These are phyloP conservation scores for Alternaria sp. DNA, from an alignment of 2,329 filamentous ascomycete genomes.

Conservation along the genomic window DNA sequence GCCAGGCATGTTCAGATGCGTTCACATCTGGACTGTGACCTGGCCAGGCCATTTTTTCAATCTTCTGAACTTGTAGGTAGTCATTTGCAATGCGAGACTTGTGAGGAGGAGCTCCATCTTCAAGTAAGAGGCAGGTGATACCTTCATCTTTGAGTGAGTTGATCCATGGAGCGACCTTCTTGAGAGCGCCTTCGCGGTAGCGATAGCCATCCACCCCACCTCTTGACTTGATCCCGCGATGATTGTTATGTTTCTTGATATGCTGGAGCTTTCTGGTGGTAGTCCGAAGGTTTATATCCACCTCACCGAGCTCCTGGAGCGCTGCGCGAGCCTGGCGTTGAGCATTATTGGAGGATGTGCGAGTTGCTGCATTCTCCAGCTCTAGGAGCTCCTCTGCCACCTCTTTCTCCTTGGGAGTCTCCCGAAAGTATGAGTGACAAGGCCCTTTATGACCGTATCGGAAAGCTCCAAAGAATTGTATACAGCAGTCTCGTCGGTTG, in stretches of 20 bases:
- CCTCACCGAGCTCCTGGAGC: background rate
- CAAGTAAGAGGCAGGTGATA: background rate
- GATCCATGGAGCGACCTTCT: slow-evolving; percentile 8
- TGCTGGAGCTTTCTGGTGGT: slow-evolving; percentile 1
- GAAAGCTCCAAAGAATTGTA: slow-evolving; percentile 12
- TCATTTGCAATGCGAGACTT: slow-evolving; percentile 9
- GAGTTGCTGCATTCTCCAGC: background rate
- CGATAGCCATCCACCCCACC: slow-evolving; percentile 8
- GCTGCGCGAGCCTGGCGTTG: background rate
- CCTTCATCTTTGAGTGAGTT: slow-evolving; percentile 4
- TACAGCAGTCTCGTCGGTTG: background rate
- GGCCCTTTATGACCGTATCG: slow-evolving; percentile 9
- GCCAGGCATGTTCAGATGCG: slow-evolving; percentile 18
- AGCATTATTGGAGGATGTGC: background rate
- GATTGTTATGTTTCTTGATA: slow-evolving; percentile 10
- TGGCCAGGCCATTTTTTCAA: slow-evolving; percentile 11
- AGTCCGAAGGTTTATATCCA: background rate
- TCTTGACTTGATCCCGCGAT: background rate
- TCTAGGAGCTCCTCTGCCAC: background rate
- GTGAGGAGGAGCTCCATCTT: slow-evolving; percentile 17
- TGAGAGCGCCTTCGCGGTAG: slow-evolving; percentile 11
- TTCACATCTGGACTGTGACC: slow-evolving; percentile 11
- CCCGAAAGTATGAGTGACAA: slow-evolving; percentile 1
- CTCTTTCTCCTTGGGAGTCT: slow-evolving; percentile 4
- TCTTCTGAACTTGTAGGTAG: slow-evolving; percentile 7